Evolutionary conservation across 441 rosid species (phyloP), one percentile per base, ranked within the genome.

Genomic region (Euphorbia celastroides): DNA sequence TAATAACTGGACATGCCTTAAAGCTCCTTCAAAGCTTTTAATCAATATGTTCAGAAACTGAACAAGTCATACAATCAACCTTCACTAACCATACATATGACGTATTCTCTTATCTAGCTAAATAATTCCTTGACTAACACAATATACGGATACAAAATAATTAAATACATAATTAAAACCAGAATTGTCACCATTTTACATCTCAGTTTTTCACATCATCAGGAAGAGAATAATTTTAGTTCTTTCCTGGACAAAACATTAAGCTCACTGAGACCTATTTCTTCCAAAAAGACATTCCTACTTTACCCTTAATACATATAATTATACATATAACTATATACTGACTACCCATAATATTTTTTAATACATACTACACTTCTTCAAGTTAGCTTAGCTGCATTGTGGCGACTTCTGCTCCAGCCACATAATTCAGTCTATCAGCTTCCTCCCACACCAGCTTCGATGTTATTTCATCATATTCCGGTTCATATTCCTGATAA

Each of bases 381-480:
- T 42, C 1, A 12, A 41, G 38, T 20, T 58, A 28, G 28, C 0
- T 27, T n/a, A 3, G 17, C 62, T 48, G 58, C 34, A 41, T 83
- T 55, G 86, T 83, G 60, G 89, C 84, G n/a, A 88, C 88, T 59
- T 77, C 82, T 17, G 91, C 74, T 70, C 87, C 95, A 6, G 92
- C 66, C 68, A 77, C 81, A 50, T 74, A 88, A 59, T 78, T 68
- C 28, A 84, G 73, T 77, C 92, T 84, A 60, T 85, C 95, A 57
- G 82, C 90, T 76, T 83, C 88, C 26, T 86, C 96, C 96, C 98
- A 92, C 50, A 79, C 96, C 79, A 92, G 66, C 75, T 90, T 86
- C 7, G 96, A 75, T 16, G 92, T 84, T 54, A 82, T 63, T 68
- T 89, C 98, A 68, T 92, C 86, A 26, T 82, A 79, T 62, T 88